Evolutionary conservation across 257 asterid species (phyloP).

Genomic region (Solanum pinnatisectum): DNA sequence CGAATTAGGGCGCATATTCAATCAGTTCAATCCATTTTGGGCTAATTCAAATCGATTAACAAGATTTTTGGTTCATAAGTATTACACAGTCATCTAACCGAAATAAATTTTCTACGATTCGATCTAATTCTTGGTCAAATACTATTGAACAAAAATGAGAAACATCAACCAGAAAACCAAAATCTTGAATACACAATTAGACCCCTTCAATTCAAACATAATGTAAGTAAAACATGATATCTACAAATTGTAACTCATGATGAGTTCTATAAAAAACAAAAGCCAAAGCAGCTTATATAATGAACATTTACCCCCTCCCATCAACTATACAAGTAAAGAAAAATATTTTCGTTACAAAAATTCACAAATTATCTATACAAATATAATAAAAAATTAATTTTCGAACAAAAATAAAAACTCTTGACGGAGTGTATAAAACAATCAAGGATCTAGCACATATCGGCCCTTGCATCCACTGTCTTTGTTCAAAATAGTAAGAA

Average conservation of each 20-base stretch:
- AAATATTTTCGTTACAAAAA: neutral
- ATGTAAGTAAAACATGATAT: neutral
- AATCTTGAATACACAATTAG: neutral
- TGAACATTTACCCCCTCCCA: neutral
- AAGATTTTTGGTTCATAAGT: neutral
- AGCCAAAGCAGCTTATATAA: neutral
- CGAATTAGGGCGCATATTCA: neutral
- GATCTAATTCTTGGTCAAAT: neutral
- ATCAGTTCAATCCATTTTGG: neutral
- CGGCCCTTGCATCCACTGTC: neutral
- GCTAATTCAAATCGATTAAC: neutral
- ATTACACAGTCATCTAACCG: neutral
- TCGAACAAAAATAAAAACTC: neutral
- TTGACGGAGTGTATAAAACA: neutral
- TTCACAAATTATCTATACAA: neutral
- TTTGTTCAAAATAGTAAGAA: neutral
- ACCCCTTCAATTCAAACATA: neutral
- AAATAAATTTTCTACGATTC: neutral
- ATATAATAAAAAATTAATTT: neutral
- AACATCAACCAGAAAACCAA: neutral
- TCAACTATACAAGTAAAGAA: neutral
- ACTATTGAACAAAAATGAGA: neutral
- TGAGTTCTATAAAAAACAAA: neutral
- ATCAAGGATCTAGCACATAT: neutral
- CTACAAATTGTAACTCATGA: neutral